Evolutionary conservation across 768 basidiomycete species (phyloP).

Genomic region (Lactarius hengduanensis): DNA sequence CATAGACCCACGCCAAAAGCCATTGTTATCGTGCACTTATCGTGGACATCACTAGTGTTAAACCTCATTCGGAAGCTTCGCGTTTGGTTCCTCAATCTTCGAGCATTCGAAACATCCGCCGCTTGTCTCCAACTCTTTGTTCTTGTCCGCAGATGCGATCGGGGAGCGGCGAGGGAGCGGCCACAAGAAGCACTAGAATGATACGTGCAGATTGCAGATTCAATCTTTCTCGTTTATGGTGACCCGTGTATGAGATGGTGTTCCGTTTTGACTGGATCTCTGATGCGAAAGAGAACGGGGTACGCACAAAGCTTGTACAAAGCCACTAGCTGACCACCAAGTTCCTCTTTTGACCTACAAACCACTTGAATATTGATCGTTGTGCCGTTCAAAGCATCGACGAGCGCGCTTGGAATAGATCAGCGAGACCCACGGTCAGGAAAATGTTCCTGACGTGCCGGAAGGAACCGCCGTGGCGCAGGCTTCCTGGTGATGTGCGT

Average conservation of each 20-base stretch:
- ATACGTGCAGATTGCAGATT: background rate
- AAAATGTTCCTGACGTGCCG: background rate
- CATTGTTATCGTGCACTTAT: background rate
- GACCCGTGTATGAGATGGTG: background rate
- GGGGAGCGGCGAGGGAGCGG: background rate
- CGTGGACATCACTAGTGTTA: background rate
- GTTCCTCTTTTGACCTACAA: too few species aligned
- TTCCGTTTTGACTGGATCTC: background rate
- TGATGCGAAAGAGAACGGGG: background rate
- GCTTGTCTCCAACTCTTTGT: background rate
- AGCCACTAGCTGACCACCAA: too few species aligned
- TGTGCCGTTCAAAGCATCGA: background rate
- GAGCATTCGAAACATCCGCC: background rate
- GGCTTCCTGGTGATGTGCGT: background rate
- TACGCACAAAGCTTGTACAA: background rate
- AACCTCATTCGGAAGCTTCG: background rate
- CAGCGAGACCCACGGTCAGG: background rate
- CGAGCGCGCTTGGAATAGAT: background rate
- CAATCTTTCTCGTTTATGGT: background rate
- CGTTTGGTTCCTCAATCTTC: background rate
- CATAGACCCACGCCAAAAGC: background rate
- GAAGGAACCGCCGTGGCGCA: background rate
- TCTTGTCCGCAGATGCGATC: background rate
- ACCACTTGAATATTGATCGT: too few species aligned
- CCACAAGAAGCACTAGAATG: background rate